phyloP scores from a whole-genome alignment of 2,329 filamentous ascomycete species.

The Sporothrix pseudoabietina region DNA sequence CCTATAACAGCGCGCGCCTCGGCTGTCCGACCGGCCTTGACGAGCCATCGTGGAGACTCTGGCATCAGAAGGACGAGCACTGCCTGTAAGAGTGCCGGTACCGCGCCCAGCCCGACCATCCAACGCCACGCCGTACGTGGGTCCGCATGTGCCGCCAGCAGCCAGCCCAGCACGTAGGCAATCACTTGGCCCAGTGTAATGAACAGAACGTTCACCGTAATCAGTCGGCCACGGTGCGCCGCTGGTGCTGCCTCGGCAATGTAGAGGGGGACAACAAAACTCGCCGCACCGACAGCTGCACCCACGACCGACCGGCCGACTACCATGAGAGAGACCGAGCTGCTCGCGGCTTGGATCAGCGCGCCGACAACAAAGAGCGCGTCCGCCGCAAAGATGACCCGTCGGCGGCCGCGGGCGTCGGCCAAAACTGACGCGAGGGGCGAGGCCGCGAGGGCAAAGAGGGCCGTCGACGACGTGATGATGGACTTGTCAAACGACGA shows the following conservation, averaged over 20 bases:
- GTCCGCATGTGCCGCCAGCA: conserved; percentile 60
- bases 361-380: conserved; percentile 70
- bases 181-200: conserved; percentile 87
- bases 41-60: conserved; percentile 86
- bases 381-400: conserved; percentile 65
- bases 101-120: conserved; percentile 84
- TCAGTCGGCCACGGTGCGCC: conserved; percentile 72
- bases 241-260: conserved; percentile 84
- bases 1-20: conserved; percentile 67
- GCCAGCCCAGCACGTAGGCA: conserved; percentile 83
- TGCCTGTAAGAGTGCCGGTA: conserved; percentile 74
- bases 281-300: conserved; percentile 72
- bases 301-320: conserved; percentile 69
- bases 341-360: conserved; percentile 61
- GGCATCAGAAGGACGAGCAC: conserved; percentile 72
- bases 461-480: conserved; percentile 69
- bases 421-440: conserved; percentile 67
- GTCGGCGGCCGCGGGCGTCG: conserved; percentile 62
- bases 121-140: conserved; percentile 73
- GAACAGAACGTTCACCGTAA: conserved; percentile 80
- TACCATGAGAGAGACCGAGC: conserved; percentile 65
- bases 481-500: conserved; percentile 68
- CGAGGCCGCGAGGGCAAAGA: conserved; percentile 65
- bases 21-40: conserved; percentile 64
- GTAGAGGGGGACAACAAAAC: conserved; percentile 83